Conservation (phyloP, 805 yeast species). For the Yamadazyma sp. region DNA sequence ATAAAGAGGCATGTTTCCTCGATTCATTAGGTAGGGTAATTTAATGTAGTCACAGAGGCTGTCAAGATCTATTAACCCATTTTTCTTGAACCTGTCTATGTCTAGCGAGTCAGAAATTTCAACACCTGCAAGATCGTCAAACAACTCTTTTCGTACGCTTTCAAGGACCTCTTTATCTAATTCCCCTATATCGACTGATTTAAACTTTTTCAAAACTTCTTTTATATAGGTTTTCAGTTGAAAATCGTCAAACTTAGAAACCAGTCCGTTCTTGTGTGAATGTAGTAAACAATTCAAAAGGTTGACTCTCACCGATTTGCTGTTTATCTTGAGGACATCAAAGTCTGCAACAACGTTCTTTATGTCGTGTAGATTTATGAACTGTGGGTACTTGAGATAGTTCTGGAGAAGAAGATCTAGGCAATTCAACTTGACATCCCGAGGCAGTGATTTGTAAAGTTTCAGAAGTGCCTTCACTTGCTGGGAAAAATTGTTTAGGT, state of each 20-base stretch:
- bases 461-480: not conserved
- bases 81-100: conserved; percentile 9
- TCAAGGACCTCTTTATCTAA: not conserved
- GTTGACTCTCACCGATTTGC: conserved; percentile 1
- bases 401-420: conserved; percentile 10
- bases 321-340: not conserved
- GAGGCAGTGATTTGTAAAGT: not conserved
- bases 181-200: no score
- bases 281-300: conserved; percentile 10
- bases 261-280: conserved; percentile 9
- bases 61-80: conserved; percentile 22
- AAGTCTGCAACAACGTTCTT: conserved; percentile 6
- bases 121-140: not conserved
- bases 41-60: conserved; percentile 25
- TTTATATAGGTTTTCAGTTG: conserved; percentile 1
- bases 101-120: not conserved
- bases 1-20: conserved; percentile 17
- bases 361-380: conserved; percentile 14
- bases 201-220: not conserved
- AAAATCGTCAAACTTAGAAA: not conserved
- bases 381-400: conserved; percentile 10
- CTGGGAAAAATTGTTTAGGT: conserved; percentile 1
- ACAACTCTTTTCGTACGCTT: not conserved
- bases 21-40: not conserved
- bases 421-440: conserved; percentile 12